A percentile compares a stretch with the other conserved stretches of the same genome.
Evolutionary conservation across 108 stramenopile genomes (phyloP).

Genomic region (Nitzschia putrida): DNA sequence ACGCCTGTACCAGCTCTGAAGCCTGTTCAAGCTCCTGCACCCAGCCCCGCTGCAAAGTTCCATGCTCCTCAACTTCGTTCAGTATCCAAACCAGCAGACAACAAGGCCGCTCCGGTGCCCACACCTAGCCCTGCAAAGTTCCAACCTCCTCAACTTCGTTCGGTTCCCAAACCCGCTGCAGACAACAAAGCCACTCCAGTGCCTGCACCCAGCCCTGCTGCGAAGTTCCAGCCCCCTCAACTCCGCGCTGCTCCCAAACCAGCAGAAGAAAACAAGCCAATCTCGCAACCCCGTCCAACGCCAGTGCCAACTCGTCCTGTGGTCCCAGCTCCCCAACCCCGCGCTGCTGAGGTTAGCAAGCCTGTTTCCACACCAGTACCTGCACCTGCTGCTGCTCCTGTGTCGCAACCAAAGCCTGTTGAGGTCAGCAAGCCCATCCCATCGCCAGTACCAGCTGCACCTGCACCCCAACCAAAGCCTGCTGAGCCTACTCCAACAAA

Average conservation of each 20-base stretch:
- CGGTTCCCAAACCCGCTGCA: too few species aligned
- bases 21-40: neutral
- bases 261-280: too few species aligned
- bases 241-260: too few species aligned
- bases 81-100: too few species aligned
- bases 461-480: neutral
- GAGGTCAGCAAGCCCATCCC: too few species aligned
- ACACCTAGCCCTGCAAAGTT: neutral
- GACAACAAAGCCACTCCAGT: too few species aligned
- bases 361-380: too few species aligned
- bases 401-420: too few species aligned
- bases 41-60: neutral
- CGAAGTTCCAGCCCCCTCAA: too few species aligned
- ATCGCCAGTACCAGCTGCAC: too few species aligned
- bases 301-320: neutral
- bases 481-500: neutral
- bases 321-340: neutral
- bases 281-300: neutral
- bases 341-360: neutral
- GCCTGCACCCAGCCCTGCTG: too few species aligned
- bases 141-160: neutral
- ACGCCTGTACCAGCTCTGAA: neutral
- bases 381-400: too few species aligned
- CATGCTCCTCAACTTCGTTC: neutral
- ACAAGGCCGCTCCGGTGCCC: neutral